Conservation (phyloP, 305 asterid species). For the Petunia hybrid region DNA sequence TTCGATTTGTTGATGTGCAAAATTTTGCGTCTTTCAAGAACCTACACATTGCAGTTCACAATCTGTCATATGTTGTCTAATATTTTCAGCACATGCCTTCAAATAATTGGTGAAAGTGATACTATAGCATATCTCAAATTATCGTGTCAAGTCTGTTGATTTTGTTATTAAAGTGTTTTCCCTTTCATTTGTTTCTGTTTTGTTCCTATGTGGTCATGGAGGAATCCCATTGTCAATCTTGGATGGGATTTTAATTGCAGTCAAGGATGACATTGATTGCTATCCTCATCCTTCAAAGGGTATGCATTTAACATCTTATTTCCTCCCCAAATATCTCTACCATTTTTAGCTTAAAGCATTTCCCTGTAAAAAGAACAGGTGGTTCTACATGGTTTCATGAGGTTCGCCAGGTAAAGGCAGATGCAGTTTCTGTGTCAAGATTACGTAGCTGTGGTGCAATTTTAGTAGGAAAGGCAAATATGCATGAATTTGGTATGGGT, state of each 20-base stretch:
- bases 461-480: conserved; percentile 95
- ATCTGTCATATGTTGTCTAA: neutral
- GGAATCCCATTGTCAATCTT: conserved; percentile 77
- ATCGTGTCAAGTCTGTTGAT: conserved; percentile 14
- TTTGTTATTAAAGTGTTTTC: conserved; percentile 6
- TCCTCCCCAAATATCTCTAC: conserved; percentile 10
- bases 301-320: conserved; percentile 42
- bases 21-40: conserved; percentile 9
- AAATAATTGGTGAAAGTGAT: conserved; percentile 6
- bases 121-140: conserved; percentile 14
- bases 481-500: conserved; percentile 97
- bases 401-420: conserved; percentile 70
- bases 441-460: conserved; percentile 84
- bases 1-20: neutral
- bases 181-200: conserved; percentile 29
- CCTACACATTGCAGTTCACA: neutral
- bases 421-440: conserved; percentile 63
- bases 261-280: conserved; percentile 96
- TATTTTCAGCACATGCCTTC: neutral
- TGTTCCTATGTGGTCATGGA: conserved; percentile 44
- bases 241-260: conserved; percentile 91
- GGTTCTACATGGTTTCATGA: conserved; percentile 89
- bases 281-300: conserved; percentile 87
- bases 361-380: conserved; percentile 56
- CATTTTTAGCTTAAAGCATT: conserved; percentile 31